Conservation (phyloP, 352 stramenopile species). For the Globisporangium radiosum region DNA sequence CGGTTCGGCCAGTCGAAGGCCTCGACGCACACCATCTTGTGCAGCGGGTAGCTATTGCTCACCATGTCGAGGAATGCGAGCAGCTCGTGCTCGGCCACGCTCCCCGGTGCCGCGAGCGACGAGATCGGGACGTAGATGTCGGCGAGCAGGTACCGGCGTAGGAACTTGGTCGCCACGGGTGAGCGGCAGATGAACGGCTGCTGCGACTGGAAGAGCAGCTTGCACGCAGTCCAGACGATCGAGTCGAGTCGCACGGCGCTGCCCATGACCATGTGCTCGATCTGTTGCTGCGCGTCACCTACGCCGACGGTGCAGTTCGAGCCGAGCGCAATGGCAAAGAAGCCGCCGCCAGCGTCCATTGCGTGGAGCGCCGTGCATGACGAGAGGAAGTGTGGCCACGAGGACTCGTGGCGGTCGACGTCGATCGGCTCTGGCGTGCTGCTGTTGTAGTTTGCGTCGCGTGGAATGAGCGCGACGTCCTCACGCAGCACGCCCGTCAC, state of each 20-base stretch:
- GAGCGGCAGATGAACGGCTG: constrained; percentile 20
- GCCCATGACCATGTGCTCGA: constrained; percentile 15
- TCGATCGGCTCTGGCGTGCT: background rate
- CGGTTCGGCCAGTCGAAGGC: constrained; percentile 16
- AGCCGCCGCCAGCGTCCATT: constrained; percentile 12
- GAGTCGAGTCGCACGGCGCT: constrained; percentile 17
- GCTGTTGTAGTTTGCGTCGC: background rate
- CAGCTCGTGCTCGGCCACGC: constrained; percentile 16
- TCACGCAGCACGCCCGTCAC: constrained; percentile 10
- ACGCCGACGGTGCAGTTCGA: constrained; percentile 15
- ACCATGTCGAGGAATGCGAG: constrained; percentile 20
- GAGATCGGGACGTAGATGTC: constrained; percentile 6
- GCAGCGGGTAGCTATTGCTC: constrained; percentile 13
- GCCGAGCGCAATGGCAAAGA: constrained; percentile 18
- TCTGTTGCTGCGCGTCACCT: background rate
- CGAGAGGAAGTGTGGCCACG: constrained; percentile 19
- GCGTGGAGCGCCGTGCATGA: constrained; percentile 11
- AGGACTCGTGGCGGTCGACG: constrained; percentile 5
- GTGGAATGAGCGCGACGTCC: constrained; percentile 4
- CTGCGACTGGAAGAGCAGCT: constrained; percentile 16
- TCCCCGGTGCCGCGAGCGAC: constrained; percentile 4
- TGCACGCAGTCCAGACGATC: constrained; percentile 22
- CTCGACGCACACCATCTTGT: constrained; percentile 19
- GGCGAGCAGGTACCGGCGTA: constrained; percentile 11
- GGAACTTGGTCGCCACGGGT: constrained; percentile 18